Evolutionary conservation across 768 basidiomycete genomes (phyloP).

Genomic region (Pisolithus microcarpus): DNA sequence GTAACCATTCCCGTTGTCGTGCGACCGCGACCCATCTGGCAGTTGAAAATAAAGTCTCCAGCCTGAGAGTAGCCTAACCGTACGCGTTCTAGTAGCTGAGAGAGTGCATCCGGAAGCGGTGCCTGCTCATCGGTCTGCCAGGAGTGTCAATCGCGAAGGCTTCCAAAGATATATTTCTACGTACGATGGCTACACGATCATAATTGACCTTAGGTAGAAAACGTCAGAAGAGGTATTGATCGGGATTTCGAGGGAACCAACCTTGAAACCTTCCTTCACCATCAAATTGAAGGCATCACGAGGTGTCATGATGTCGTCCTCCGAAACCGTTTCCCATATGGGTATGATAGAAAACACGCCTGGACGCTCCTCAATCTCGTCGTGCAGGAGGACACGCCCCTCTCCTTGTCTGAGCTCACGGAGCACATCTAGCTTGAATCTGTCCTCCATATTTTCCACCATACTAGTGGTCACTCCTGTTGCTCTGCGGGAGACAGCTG

Average conservation of each 20-base stretch:
- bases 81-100: slow-evolving; percentile 70
- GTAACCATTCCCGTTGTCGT: slow-evolving; percentile 97
- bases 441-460: slow-evolving; percentile 87
- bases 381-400: slow-evolving; percentile 85
- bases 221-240: background rate
- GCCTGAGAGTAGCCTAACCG: slow-evolving; percentile 47
- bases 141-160: slow-evolving; percentile 4
- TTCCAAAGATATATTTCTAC: slow-evolving; percentile 16
- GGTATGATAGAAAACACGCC: slow-evolving; percentile 89
- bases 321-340: slow-evolving; percentile 84
- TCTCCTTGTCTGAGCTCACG: slow-evolving; percentile 61
- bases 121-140: slow-evolving; percentile 92
- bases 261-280: slow-evolving; percentile 69
- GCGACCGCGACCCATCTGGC: slow-evolving; percentile 88
- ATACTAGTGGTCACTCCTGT: slow-evolving; percentile 88
- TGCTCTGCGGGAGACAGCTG: slow-evolving; percentile 43
- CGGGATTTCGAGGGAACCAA: background rate
- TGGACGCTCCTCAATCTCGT: slow-evolving; percentile 90
- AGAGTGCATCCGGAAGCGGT: slow-evolving; percentile 82
- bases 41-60: slow-evolving; percentile 88
- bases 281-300: slow-evolving; percentile 75
- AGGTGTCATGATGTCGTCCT: slow-evolving; percentile 82
- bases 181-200: slow-evolving; percentile 81
- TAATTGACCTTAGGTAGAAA: slow-evolving; percentile 61
- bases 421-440: slow-evolving; percentile 82